phyloP scores from a whole-genome alignment of 2,329 filamentous ascomycete genomes.

The Cryphonectria parasitica region DNA sequence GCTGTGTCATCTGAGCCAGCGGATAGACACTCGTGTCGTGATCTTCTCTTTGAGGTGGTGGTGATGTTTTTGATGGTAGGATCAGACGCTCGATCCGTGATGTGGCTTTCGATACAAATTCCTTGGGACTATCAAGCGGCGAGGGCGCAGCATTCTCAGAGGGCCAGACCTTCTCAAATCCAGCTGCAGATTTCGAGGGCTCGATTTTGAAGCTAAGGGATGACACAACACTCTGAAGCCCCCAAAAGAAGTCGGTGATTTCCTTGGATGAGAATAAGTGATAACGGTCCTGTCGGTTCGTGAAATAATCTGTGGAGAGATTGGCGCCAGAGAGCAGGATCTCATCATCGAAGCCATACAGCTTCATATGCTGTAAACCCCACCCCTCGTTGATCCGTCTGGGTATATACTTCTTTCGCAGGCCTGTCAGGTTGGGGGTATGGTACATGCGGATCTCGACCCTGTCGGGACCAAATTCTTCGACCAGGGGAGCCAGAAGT shows the following conservation, averaged over 20 bases:
- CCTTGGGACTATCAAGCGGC: slow-evolving; percentile 70
- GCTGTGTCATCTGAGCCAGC: slow-evolving; percentile 83
- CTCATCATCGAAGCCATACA: slow-evolving; percentile 94
- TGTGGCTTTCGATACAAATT: slow-evolving; percentile 73
- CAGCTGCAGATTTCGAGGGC: slow-evolving; percentile 59
- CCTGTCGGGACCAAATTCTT: slow-evolving; percentile 79
- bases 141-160: slow-evolving; percentile 72
- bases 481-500: slow-evolving; percentile 79
- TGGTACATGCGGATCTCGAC: slow-evolving; percentile 98
- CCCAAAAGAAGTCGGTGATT: slow-evolving; percentile 80
- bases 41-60: slow-evolving; percentile 22
- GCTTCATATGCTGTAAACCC: slow-evolving; percentile 98
- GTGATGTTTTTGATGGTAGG: slow-evolving; percentile 47
- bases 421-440: slow-evolving; percentile 89
- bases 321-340: slow-evolving; percentile 95
- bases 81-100: slow-evolving; percentile 69
- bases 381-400: slow-evolving; percentile 96
- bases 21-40: slow-evolving; percentile 80
- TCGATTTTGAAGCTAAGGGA: slow-evolving; percentile 81
- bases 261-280: slow-evolving; percentile 83
- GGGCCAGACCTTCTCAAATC: slow-evolving; percentile 75
- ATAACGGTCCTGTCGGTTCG: slow-evolving; percentile 91
- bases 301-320: slow-evolving; percentile 92
- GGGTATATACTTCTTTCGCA: slow-evolving; percentile 82
- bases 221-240: slow-evolving; percentile 76